Base-by-base conservation (phyloP, 805 yeast genomes). In the Tetrapisispora namnaoensis region DNA sequence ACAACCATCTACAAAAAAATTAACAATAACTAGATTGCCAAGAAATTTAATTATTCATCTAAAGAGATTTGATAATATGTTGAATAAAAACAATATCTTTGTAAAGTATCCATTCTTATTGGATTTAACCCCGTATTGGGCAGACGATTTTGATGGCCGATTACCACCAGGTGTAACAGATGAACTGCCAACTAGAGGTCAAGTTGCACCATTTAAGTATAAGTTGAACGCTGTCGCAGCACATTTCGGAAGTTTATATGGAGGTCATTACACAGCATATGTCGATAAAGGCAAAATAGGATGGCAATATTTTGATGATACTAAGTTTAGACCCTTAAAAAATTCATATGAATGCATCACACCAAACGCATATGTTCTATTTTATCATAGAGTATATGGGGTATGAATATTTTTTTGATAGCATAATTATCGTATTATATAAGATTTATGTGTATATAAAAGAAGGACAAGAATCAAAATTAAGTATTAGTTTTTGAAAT, bases 231-330 rank as follows among this genome's bases (percentile, higher is more conserved):
- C 86, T 0, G 95, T 89, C 1, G 87, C 87, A 16, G 81, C 86
- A 55, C 97, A 90, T 65, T 80, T 69, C 52, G 97, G 97, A 13
- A 80, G 84, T 37, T 71, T 90, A 37, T 77, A 81, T 39, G 85
- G 90, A 9, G 97, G 97, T 0, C 97, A 90, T 65, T 90, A 90
- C 65, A 90, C 96, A 0, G 70, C 95, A 1, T 86, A 73, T 60
- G 91, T 86, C 4, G 70, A 79, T 60, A 86, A 86, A 58, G 80
- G 80, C 24, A 62, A 63, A 20, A 66, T 70, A 48, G 83, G 81
- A 1, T 89, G 96, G 96, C 80, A 86, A 57, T 78, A 80, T 52
- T 89, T 82, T 64, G 96, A 89, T 64, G 96, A 89, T 63, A 75
- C 86, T 0, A 76, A 74, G 48, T 82, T 83, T n/a, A 70, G 77